Base-by-base conservation (phyloP, 2,329 filamentous ascomycete genomes). In the Neofusicoccum laricinum region DNA sequence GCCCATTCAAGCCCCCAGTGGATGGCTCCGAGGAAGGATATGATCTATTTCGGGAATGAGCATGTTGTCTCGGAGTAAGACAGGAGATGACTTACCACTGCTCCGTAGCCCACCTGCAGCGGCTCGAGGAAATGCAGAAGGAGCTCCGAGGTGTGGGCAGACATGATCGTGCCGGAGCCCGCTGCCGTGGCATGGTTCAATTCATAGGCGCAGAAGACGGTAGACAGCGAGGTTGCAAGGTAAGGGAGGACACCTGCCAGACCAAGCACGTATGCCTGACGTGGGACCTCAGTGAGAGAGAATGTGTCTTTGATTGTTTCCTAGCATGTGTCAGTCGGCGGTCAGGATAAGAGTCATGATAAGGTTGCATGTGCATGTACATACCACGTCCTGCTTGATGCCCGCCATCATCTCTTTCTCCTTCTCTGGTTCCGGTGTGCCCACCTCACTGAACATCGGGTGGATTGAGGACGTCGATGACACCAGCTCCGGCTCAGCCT, bases 1-100 rank as follows among this genome's bases (percentile, higher is more conserved):
- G 90, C 90, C 76, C 89, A 96, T 78, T 97, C 93, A 17, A 97
- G 83, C 64, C 93, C 93, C 90, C 94, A 97, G 78, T 97, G 94
- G 71, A 97, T 88, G 38, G 93, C 93, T 49, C 94, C 94, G 1
- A 97, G 86, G 83, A 97, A 97, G 32, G 93, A 96, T 71, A 97
- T 90, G 71, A 97, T 95, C 88, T 90, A 67, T 32, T 6, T 43
- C 17, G 55, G 53, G 25, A 53, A 53, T 51, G 17, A 57, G 45
- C 30, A 21, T 38, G 10, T 10, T 19, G 12, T 41, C 59, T 62
- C 58, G 43, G 38, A 46, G 15, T 15, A 45, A 55, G 30, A 14
- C 19, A 49, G 53, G 25, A n/a, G 34, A 34, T 45, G 59, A 83
- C 87, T 76, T 81, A 90, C 88, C 65, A 96, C 87, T 53, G 93